Percentiles rank a stretch among this genome's conserved stretches.
Evolutionary conservation across 1,139 yeast genomes (phyloP).

Genomic region (Blastobotrys apis): DNA sequence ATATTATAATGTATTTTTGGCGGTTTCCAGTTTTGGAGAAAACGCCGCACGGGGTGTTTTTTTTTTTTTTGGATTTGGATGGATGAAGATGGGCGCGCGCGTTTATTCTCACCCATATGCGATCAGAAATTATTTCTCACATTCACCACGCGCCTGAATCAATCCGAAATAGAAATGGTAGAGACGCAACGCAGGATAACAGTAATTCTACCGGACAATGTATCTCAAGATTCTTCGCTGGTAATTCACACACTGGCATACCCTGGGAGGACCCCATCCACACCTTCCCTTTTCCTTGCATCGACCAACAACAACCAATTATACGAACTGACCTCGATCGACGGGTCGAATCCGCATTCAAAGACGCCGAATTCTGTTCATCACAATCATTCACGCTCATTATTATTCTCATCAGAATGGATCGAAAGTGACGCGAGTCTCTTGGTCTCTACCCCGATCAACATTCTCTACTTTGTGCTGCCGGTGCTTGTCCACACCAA

Average conservation of each 20-base stretch:
- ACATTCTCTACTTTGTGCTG: slow-evolving; percentile 32
- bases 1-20: too few relatives aligned
- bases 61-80: too few relatives aligned
- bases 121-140: too few relatives aligned
- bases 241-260: slow-evolving; percentile 23
- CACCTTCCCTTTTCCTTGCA: slow-evolving; percentile 23
- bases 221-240: background rate
- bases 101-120: too few relatives aligned
- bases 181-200: background rate
- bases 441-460: slow-evolving; percentile 32
- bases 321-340: slow-evolving; percentile 28
- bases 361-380: background rate
- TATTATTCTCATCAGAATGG: slow-evolving; percentile 20
- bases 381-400: slow-evolving; percentile 23
- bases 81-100: too few relatives aligned
- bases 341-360: slow-evolving; percentile 20
- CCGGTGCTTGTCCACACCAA: slow-evolving; percentile 24
- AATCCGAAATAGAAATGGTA: too few relatives aligned
- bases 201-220: slow-evolving; percentile 2
- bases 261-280: slow-evolving; percentile 31
- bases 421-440: slow-evolving; percentile 24
- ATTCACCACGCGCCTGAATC: too few relatives aligned
- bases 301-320: slow-evolving; percentile 15
- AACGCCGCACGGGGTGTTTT: too few relatives aligned
- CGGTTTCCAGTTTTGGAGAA: too few relatives aligned